phyloP scores from a whole-genome alignment of 129 eudicot genomes.

The Rutidosis leptorrhynchoides region DNA sequence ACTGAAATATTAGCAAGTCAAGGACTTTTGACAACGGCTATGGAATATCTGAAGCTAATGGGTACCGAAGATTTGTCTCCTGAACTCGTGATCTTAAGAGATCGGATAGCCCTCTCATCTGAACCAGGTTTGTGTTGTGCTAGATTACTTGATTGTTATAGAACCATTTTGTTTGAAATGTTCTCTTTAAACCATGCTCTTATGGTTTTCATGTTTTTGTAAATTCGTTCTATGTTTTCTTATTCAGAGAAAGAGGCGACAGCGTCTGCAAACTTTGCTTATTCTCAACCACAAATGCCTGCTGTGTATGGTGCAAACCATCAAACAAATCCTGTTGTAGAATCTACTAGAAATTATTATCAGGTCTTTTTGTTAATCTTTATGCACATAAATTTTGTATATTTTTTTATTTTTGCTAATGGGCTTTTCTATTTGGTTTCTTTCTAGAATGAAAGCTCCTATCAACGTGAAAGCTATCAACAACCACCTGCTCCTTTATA shows the following conservation, averaged over 20 bases:
- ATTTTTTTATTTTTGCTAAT: background rate
- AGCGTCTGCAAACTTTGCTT: constrained; percentile 37
- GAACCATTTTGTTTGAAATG: too few relatives aligned
- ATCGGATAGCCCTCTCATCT: constrained; percentile 65
- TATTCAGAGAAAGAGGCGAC: too few relatives aligned
- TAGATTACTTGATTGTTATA: too few relatives aligned
- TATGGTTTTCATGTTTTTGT: too few relatives aligned
- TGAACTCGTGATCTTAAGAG: constrained; percentile 76
- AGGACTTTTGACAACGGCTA: constrained; percentile 83
- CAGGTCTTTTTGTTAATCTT: too few relatives aligned
- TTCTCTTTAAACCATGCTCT: too few relatives aligned
- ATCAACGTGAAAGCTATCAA: constrained; percentile 39
- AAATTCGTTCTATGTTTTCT: too few relatives aligned
- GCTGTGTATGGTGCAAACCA: constrained; percentile 53
- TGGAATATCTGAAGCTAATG: constrained; percentile 77
- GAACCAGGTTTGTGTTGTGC: constrained; percentile 50
- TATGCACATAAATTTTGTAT: too few relatives aligned
- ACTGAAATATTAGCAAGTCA: constrained; percentile 97
- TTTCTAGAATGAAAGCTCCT: background rate
- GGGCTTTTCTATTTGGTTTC: background rate
- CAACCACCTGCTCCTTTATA: constrained; percentile 45
- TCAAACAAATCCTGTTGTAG: constrained; percentile 46
- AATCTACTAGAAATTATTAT: constrained; percentile 54
- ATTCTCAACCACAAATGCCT: constrained; percentile 38
- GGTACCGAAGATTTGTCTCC: constrained; percentile 87